Evolutionary conservation across 2,329 filamentous ascomycete genomes (phyloP).

Genomic region (Claviceps monticola): DNA sequence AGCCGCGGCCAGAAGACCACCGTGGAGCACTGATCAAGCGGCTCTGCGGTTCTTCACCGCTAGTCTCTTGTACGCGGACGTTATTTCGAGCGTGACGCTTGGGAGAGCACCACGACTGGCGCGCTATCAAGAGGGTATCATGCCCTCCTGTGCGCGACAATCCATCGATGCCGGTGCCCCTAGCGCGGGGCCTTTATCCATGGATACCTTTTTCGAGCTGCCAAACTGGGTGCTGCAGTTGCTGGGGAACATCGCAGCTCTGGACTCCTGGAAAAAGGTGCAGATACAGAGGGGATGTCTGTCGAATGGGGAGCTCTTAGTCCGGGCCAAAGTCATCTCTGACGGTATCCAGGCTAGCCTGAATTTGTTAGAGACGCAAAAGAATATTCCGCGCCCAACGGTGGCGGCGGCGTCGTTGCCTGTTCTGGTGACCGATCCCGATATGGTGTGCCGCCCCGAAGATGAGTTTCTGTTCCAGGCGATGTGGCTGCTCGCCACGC

Average conservation of each 20-base stretch:
- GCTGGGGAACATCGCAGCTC: slow-evolving; percentile 38
- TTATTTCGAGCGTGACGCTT: slow-evolving; percentile 33
- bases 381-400: neutral
- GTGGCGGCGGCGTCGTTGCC: neutral
- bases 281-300: slow-evolving; percentile 28
- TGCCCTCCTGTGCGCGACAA: slow-evolving; percentile 17
- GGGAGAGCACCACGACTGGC: slow-evolving; percentile 27
- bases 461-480: slow-evolving; percentile 17
- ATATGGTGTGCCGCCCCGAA: slow-evolving; percentile 10
- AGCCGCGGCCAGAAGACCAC: slow-evolving; percentile 21
- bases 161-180: slow-evolving; percentile 9
- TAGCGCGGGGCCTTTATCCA: slow-evolving; percentile 20
- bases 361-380: slow-evolving; percentile 14
- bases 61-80: slow-evolving; percentile 33
- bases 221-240: slow-evolving; percentile 42
- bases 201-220: slow-evolving; percentile 40
- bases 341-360: slow-evolving; percentile 21
- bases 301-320: slow-evolving; percentile 30
- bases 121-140: slow-evolving; percentile 25
- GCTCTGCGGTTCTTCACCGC: slow-evolving; percentile 33
- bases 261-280: slow-evolving; percentile 42
- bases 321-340: slow-evolving; percentile 28
- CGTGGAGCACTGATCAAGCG: slow-evolving; percentile 32
- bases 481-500: slow-evolving; percentile 34
- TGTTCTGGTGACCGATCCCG: slow-evolving; percentile 8